Percentiles rank a stretch among this genome's conserved stretches.
Conservation (phyloP, 1,284 basidiomycete genomes). For the Pseudozyma pruni region DNA sequence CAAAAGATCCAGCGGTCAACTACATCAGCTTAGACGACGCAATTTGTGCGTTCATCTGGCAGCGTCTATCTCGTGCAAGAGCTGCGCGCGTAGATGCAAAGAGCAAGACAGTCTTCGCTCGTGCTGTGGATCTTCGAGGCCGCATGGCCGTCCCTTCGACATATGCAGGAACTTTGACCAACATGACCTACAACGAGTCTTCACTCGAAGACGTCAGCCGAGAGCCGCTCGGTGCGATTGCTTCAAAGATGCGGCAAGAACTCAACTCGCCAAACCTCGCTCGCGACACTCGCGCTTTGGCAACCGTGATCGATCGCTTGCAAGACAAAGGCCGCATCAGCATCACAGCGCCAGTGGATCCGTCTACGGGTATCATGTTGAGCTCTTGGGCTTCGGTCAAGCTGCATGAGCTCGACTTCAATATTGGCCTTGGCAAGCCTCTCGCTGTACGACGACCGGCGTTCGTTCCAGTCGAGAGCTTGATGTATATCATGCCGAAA, state of each 20-base stretch:
- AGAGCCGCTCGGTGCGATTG: conserved; percentile 2
- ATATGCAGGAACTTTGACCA: conserved; percentile 9
- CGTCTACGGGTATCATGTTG: conserved; percentile 9
- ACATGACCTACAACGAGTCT: conserved; percentile 7
- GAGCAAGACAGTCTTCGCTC: conserved; percentile 1
- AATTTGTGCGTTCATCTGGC: conserved; percentile 5
- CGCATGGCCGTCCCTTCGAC: conserved; percentile 1
- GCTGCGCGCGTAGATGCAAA: neutral
- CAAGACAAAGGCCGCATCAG: conserved; percentile 3
- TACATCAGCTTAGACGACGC: conserved; percentile 9
- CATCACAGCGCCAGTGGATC: conserved; percentile 6
- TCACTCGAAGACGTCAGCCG: neutral
- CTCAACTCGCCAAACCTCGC: conserved; percentile 2
- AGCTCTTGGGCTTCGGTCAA: conserved; percentile 7
- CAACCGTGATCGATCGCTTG: conserved; percentile 1
- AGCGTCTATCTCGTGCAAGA: conserved; percentile 6
- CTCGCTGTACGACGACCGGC: conserved; percentile 2
- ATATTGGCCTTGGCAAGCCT: neutral
- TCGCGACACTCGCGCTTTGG: conserved; percentile 3
- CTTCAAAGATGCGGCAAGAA: neutral
- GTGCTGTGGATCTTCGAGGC: conserved; percentile 4
- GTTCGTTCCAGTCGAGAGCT: conserved; percentile 5
- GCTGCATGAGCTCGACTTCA: conserved; percentile 6
- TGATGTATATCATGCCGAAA: conserved; percentile 15
- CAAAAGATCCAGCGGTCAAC: neutral